phyloP scores from a whole-genome alignment of 176 grass and related monocot genomes.

The Dactylis glomerata region DNA sequence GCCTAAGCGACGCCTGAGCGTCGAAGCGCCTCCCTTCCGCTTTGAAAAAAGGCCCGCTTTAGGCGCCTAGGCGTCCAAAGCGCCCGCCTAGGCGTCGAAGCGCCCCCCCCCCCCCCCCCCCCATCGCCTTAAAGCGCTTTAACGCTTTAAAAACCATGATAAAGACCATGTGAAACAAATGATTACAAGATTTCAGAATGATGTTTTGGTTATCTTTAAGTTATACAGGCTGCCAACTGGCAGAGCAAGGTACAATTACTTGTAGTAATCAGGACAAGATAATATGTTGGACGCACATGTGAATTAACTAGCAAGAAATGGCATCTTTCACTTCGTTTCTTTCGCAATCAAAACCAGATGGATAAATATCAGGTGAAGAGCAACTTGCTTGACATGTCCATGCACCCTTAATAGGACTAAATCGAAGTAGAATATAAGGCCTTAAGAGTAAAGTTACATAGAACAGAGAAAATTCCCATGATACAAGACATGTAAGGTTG shows the following conservation, averaged over 20 bases:
- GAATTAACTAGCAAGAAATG: not conserved
- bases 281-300: not conserved
- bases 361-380: not conserved
- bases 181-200: not conserved
- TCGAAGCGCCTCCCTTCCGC: no score
- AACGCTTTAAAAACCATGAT: no score
- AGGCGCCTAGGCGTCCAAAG: no score
- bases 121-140: no score
- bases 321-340: not conserved
- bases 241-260: not conserved
- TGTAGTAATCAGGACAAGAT: not conserved
- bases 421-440: not conserved
- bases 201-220: slow-evolving; percentile 10
- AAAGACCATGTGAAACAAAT: not conserved
- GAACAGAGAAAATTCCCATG: not conserved
- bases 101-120: no score
- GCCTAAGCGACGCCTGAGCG: no score
- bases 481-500: not conserved
- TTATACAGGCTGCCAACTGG: not conserved
- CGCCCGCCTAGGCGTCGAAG: no score
- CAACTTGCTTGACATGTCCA: not conserved
- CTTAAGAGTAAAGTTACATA: not conserved
- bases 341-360: slow-evolving; percentile 5
- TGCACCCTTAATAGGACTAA: not conserved
- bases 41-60: no score